These are phyloP conservation scores for Rhizophagus clarus DNA, from an alignment of 192 early-diverging fungal genomes.

Conservation along the genomic window DNA sequence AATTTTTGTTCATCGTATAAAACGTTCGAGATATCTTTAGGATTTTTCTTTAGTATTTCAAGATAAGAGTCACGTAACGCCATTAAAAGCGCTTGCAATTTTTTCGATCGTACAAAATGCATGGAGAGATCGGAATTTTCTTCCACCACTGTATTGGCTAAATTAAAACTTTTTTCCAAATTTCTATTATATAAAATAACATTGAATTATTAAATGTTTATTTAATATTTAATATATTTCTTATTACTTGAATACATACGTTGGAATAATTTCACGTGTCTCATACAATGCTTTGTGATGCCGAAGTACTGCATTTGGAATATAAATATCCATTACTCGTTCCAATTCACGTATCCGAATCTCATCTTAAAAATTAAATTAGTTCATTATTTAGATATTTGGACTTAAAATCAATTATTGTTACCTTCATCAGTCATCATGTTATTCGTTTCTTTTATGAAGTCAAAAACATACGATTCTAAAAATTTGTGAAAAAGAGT, in stretches of 20 bases:
- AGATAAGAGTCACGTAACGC: not conserved
- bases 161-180: constrained; percentile 20
- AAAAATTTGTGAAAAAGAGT: not conserved
- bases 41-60: constrained; percentile 1
- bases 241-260: not conserved
- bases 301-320: constrained; percentile 19
- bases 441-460: not conserved
- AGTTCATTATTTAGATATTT: not conserved
- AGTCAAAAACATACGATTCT: not conserved
- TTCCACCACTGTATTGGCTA: constrained; percentile 11
- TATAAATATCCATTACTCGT: constrained; percentile 14
- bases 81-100: constrained; percentile 4
- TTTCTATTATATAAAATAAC: constrained; percentile 7
- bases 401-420: not conserved
- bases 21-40: not conserved
- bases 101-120: constrained; percentile 21
- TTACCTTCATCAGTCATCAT: not conserved
- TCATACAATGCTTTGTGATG: constrained; percentile 10
- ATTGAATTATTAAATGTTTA: not conserved
- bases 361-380: constrained; percentile 6
- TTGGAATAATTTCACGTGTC: not conserved
- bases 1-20: not conserved
- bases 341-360: not conserved
- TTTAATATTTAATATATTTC: not conserved
- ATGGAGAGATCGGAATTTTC: not conserved